Evolutionary conservation across 495 filamentous ascomycete species (phyloP).

Genomic region (Penicillium desertorum): DNA sequence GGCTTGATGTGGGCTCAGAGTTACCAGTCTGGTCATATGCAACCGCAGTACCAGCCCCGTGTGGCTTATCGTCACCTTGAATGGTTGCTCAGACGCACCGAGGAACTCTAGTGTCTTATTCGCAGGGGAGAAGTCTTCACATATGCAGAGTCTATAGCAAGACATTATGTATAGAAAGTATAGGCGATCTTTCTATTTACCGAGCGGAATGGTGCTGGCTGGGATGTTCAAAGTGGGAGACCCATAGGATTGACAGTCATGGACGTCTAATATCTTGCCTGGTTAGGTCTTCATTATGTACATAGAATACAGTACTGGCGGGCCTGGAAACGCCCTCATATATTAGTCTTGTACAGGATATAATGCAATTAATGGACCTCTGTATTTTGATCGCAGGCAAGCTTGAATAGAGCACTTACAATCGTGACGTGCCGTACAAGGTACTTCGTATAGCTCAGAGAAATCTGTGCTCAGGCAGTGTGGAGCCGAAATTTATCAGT

Average conservation of each 20-base stretch:
- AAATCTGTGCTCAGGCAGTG: not conserved
- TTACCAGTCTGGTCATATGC: constrained; percentile 62
- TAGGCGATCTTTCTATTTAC: not conserved
- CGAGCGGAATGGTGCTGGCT: no score
- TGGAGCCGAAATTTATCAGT: not conserved
- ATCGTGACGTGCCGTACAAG: not conserved
- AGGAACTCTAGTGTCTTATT: constrained; percentile 22
- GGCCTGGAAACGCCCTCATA: not conserved
- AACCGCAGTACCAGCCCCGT: constrained; percentile 64
- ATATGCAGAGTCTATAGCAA: not conserved
- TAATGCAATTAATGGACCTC: not conserved
- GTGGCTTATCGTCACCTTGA: constrained; percentile 69
- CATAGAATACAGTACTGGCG: not conserved
- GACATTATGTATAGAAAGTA: not conserved
- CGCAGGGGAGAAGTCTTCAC: not conserved
- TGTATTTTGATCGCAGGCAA: no score
- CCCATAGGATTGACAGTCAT: not conserved
- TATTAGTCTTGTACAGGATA: not conserved
- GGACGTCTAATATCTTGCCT: not conserved
- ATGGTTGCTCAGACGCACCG: constrained; percentile 63
- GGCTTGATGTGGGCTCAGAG: constrained; percentile 68
- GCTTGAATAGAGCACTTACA: not conserved
- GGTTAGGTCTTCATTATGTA: not conserved
- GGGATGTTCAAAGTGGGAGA: no score
- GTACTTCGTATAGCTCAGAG: not conserved